Evolutionary conservation across 129 eudicot species (phyloP).

Genomic region (Helichrysum umbraculigerum): DNA sequence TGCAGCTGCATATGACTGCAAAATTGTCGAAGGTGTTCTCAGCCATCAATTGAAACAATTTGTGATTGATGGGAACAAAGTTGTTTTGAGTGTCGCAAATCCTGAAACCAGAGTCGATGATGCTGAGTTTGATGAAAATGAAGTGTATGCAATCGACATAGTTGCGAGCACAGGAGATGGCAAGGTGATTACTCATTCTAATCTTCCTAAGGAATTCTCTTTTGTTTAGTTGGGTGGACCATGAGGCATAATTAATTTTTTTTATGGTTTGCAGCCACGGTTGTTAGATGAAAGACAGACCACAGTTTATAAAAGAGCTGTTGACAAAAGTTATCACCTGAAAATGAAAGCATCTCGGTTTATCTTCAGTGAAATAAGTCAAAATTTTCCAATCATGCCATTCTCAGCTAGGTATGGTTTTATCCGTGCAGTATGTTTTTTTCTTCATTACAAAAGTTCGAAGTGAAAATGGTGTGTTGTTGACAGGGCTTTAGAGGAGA

Average conservation of each 20-base stretch:
- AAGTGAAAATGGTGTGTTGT: not conserved
- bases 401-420: slow-evolving; percentile 80
- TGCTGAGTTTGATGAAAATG: slow-evolving; percentile 92
- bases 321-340: slow-evolving; percentile 86
- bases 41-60: slow-evolving; percentile 92
- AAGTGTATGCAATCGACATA: slow-evolving; percentile 83
- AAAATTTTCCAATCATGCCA: slow-evolving; percentile 97
- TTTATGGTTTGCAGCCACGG: slow-evolving; percentile 60
- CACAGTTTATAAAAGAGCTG: slow-evolving; percentile 91
- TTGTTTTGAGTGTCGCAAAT: slow-evolving; percentile 64
- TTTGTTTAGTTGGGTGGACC: not conserved
- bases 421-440: not conserved
- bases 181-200: slow-evolving; percentile 43
- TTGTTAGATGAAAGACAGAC: slow-evolving; percentile 94
- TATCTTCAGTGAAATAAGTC: slow-evolving; percentile 86
- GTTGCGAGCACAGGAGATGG: slow-evolving; percentile 97
- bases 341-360: slow-evolving; percentile 98
- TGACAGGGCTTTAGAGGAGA: slow-evolving; percentile 36
- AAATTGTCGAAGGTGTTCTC: slow-evolving; percentile 91
- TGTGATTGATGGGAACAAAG: slow-evolving; percentile 97
- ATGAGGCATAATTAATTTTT: not conserved
- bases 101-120: slow-evolving; percentile 96
- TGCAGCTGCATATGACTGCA: slow-evolving; percentile 91
- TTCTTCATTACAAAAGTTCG: not conserved
- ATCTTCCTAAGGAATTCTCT: not conserved